Percentiles rank a stretch among this genome's conserved stretches.
Evolutionary conservation across 164 flowering plant genomes (phyloP).

Genomic region (Annona cherimola): DNA sequence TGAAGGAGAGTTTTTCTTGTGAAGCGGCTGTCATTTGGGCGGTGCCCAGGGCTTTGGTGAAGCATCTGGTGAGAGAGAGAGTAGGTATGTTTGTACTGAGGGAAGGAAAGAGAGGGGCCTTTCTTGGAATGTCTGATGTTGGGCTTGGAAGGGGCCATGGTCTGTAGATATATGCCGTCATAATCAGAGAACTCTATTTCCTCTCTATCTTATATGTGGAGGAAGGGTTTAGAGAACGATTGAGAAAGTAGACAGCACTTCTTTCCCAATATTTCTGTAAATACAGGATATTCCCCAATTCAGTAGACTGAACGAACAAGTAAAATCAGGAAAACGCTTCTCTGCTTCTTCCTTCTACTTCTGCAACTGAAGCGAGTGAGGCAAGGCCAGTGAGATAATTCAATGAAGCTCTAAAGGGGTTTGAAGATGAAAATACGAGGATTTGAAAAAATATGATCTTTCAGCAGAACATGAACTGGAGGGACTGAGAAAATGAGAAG

Average conservation of each 20-base stretch:
- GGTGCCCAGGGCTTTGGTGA: constrained; percentile 50
- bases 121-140: constrained; percentile 28
- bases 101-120: constrained; percentile 33
- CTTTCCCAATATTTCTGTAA: no score
- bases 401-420: no score
- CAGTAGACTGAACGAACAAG: no score
- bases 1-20: constrained; percentile 44
- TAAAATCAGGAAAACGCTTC: no score
- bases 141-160: constrained; percentile 37
- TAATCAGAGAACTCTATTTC: not conserved
- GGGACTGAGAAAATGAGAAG: not conserved
- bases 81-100: constrained; percentile 44
- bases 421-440: no score
- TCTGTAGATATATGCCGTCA: constrained; percentile 44
- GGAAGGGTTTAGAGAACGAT: no score
- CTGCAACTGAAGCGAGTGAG: no score
- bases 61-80: constrained; percentile 39
- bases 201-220: not conserved
- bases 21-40: constrained; percentile 49
- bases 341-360: no score
- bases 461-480: not conserved
- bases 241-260: no score
- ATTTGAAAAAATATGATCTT: no score
- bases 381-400: no score
- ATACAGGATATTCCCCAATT: no score